Evolutionary conservation across 2,329 filamentous ascomycete species (phyloP).

Genomic region (Chaetothyriales sp.): DNA sequence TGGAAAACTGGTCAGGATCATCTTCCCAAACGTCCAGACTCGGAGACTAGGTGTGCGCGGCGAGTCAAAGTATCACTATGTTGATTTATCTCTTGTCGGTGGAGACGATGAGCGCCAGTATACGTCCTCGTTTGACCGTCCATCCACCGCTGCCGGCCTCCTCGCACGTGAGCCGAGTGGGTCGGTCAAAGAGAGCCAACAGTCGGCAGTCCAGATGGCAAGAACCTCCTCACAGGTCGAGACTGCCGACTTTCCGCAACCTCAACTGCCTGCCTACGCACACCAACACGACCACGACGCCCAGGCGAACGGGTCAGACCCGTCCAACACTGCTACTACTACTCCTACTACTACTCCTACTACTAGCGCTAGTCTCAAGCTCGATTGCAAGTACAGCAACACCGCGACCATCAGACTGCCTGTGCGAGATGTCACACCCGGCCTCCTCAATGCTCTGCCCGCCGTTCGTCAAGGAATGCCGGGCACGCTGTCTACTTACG

Average conservation of each 20-base stretch:
- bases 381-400: constrained; percentile 18
- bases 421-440: constrained; percentile 7
- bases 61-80: constrained; percentile 96
- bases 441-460: constrained; percentile 16
- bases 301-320: neutral
- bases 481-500: constrained; percentile 35
- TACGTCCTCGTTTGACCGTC: constrained; percentile 6
- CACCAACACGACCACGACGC: neutral
- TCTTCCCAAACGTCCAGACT: constrained; percentile 91
- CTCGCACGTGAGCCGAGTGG: constrained; percentile 8
- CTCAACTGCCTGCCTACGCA: neutral
- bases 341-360: no score
- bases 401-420: constrained; percentile 15
- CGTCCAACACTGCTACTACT: no score
- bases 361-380: neutral
- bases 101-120: constrained; percentile 16
- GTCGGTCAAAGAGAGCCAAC: constrained; percentile 1
- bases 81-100: constrained; percentile 31
- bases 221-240: constrained; percentile 12
- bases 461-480: constrained; percentile 20
- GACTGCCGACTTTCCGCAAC: constrained; percentile 22
- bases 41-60: constrained; percentile 81
- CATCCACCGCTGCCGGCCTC: constrained; percentile 10
- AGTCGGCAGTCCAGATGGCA: neutral
- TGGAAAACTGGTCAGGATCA: constrained; percentile 88